Percentiles rank a stretch among this genome's conserved stretches.
These are phyloP conservation scores for Phialophora macrospora DNA, from an alignment of 2,329 filamentous ascomycete genomes.

Conservation along the genomic window DNA sequence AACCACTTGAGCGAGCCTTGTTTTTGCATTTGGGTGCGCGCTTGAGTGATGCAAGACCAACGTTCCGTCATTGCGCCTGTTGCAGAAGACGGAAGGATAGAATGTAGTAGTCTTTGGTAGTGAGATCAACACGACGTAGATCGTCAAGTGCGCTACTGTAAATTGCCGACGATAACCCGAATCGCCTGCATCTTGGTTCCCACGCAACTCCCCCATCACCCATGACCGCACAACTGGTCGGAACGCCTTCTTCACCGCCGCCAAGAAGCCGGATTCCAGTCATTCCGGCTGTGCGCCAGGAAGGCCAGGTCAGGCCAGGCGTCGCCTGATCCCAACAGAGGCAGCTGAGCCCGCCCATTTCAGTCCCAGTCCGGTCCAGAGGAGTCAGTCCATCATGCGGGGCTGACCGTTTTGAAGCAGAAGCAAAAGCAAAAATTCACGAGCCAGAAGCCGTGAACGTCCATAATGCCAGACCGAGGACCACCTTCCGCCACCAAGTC, in stretches of 20 bases:
- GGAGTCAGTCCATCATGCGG: neutral
- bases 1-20: no score
- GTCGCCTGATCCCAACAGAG: neutral
- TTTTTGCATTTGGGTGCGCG: no score
- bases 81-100: no score
- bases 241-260: neutral
- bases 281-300: neutral
- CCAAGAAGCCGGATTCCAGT: neutral
- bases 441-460: neutral
- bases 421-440: neutral
- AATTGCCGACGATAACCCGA: neutral
- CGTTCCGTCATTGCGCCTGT: no score
- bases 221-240: neutral
- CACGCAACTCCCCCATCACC: neutral
- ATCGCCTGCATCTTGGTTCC: neutral
- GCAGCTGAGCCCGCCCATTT: neutral
- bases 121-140: no score
- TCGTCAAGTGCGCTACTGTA: no score
- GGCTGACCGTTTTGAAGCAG: neutral
- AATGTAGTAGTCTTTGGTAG: no score
- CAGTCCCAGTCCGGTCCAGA: neutral
- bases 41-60: no score
- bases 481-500: constrained; percentile 46
- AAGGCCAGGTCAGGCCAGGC: neutral
- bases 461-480: neutral